A percentile compares a stretch with the other conserved stretches of the same genome.
phyloP scores from a whole-genome alignment of 805 yeast genomes.

The Sugiyamaella chiloensis region DNA sequence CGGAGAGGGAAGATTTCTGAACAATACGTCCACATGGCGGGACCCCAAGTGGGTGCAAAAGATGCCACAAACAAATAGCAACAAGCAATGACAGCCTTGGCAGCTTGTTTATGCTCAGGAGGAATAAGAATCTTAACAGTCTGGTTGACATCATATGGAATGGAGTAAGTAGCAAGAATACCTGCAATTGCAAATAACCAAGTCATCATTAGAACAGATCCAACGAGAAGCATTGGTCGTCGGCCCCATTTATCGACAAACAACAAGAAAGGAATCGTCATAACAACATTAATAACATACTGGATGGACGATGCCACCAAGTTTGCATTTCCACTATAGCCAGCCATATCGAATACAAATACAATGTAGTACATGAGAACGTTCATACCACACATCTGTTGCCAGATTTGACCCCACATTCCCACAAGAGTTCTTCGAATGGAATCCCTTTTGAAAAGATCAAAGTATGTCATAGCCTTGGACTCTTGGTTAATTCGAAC shows the following conservation, averaged over 20 bases:
- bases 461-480: conserved; percentile 43
- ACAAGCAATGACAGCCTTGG: conserved; percentile 49
- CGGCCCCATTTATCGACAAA: conserved; percentile 61
- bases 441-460: conserved; percentile 51
- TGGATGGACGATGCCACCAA: conserved; percentile 57
- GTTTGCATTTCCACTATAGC: conserved; percentile 44
- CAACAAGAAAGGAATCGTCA: conserved; percentile 59
- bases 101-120: conserved; percentile 36
- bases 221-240: conserved; percentile 55
- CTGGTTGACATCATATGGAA: conserved; percentile 9
- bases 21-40: conserved; percentile 42
- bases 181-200: conserved; percentile 62
- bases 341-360: conserved; percentile 63
- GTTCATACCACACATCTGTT: conserved; percentile 62
- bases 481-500: conserved; percentile 51
- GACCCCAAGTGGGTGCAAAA: conserved; percentile 87
- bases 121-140: conserved; percentile 30
- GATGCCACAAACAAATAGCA: conserved; percentile 59
- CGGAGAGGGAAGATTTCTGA: conserved; percentile 50
- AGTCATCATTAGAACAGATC: conserved; percentile 59
- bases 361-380: conserved; percentile 69
- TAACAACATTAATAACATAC: conserved; percentile 51
- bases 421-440: conserved; percentile 51
- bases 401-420: conserved; percentile 53
- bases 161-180: conserved; percentile 33